Evolutionary conservation across 176 grass and related monocot genomes (phyloP).

Genomic region (Paspalum notatum): DNA sequence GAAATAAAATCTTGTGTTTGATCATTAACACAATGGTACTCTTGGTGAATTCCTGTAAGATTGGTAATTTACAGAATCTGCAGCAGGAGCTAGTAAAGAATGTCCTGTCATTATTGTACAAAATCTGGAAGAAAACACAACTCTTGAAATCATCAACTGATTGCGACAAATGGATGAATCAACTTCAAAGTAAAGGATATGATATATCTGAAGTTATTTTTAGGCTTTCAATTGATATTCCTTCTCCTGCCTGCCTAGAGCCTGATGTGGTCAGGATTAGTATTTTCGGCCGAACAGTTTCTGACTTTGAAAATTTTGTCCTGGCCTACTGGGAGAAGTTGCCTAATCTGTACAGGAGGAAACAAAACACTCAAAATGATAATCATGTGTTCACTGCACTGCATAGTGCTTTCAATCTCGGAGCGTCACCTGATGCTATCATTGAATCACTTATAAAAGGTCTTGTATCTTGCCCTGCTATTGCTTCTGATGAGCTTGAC

Average conservation of each 20-base stretch:
- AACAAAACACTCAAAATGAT: slow-evolving; percentile 26
- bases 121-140: slow-evolving; percentile 49
- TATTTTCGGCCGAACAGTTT: slow-evolving; percentile 58
- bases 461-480: slow-evolving; percentile 72
- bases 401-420: slow-evolving; percentile 44
- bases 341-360: slow-evolving; percentile 51
- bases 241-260: slow-evolving; percentile 29
- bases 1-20: slow-evolving; percentile 41
- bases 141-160: slow-evolving; percentile 9
- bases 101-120: slow-evolving; percentile 44
- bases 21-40: slow-evolving; percentile 50
- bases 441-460: slow-evolving; percentile 59
- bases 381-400: slow-evolving; percentile 59
- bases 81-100: slow-evolving; percentile 44
- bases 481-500: slow-evolving; percentile 75
- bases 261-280: slow-evolving; percentile 36
- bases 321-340: slow-evolving; percentile 69
- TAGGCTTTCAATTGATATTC: slow-evolving; percentile 64
- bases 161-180: slow-evolving; percentile 27
- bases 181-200: slow-evolving; percentile 43
- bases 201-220: slow-evolving; percentile 78
- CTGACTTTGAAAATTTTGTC: slow-evolving; percentile 56
- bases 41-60: slow-evolving; percentile 61
- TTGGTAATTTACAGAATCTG: slow-evolving; percentile 28
- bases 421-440: slow-evolving; percentile 45